Evolutionary conservation across 257 asterid genomes (phyloP), one percentile per base, ranked within the genome.

Genomic region (Hygrophila difformis): DNA sequence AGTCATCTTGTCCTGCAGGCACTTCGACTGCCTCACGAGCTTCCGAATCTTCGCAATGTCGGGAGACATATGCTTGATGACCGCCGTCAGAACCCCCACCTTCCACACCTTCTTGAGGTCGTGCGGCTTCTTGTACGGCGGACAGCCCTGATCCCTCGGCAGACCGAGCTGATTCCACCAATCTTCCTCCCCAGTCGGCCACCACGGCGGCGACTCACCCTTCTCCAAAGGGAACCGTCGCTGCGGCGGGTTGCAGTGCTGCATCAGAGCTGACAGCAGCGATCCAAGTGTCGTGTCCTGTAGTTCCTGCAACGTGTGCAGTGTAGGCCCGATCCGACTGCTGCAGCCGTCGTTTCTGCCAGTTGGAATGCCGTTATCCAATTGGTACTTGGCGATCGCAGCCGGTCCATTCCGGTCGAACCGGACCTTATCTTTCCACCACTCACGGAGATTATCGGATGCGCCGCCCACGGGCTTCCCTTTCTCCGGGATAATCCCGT

Each of bases 371-470:
- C 55, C 49, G 31, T 81, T 56, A 20, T 74, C 96, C 0, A 69
- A 61, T 56, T 66, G 79, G 69, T 82, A 79, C 48, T 82, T 82
- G 0, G 75, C 57, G 16, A 86, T 77, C 0, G 94, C 94, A 2
- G 88, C 94, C 0, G 96, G 96, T 1, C 94, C 96, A 8, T 86
- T 86, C 0, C 94, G 78, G 40, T 86, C 93, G 13, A 86, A 86
- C 12, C 94, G 49, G 24, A 86, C 96, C 49, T 77, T 82, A 8
- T 82, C 96, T 71, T 86, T 86, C 96, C 96, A 86, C 96, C 96
- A 86, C 67, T 79, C 94, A 37, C 96, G 52, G 19, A 82, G 84
- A 60, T 82, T 82, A 39, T 86, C 96, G 0, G 96, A 86, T 13
- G 96, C 88, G 18, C 96, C 96, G 18, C 93, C 56, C 18, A 86